Base-by-base conservation (phyloP, 352 stramenopile species). In the Globisporangium cederbergense region DNA sequence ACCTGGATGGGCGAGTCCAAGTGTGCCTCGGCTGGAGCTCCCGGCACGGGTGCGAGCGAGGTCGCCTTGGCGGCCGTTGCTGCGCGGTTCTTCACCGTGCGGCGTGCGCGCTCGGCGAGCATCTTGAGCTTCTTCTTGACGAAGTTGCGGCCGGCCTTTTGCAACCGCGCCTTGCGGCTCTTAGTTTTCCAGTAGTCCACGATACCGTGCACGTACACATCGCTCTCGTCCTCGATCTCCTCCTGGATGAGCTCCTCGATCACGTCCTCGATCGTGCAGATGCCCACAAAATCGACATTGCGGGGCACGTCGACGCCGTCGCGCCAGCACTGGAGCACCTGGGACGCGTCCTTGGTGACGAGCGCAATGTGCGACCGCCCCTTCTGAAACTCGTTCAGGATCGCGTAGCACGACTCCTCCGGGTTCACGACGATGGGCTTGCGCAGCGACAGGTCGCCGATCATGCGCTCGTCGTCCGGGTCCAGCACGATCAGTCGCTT, bases 371-470 rank as follows among this genome's bases (percentile, higher is more conserved):
- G 84, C 13, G 79, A 93, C 4, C 81, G 72, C 10, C 89, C 90
- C 51, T 91, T 91, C 72, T 98, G 91, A 64, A 97, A 98, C 59
- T 95, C 75, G 67, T 97, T 97, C 25, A 98, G 73, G 0, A 98
- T 71, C 38, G 90, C 81, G 34, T 97, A 93, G 43, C 97, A 90
- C 56, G 84, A 90, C 20, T 83, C 85, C 8, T 82, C 78, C 0
- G 91, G 90, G 18, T 77, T 75, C 34, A 97, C 78, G 54, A 96
- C 92, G 51, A 96, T 81, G 18, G 93, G 90, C 30, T 83, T 78
- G 36, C 82, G 74, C 22, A 98, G 70, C 32, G 74, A 72, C 65
- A 90, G 66, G 46, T 91, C 82, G 22, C 74, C 58, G 32, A 96
- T 79, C 45, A 73, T 72, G 18, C 84, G 78, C 40, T 79, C 74